These are phyloP conservation scores for Leccinum subrobustum DNA, from an alignment of 1,284 basidiomycete species.

Conservation along the genomic window DNA sequence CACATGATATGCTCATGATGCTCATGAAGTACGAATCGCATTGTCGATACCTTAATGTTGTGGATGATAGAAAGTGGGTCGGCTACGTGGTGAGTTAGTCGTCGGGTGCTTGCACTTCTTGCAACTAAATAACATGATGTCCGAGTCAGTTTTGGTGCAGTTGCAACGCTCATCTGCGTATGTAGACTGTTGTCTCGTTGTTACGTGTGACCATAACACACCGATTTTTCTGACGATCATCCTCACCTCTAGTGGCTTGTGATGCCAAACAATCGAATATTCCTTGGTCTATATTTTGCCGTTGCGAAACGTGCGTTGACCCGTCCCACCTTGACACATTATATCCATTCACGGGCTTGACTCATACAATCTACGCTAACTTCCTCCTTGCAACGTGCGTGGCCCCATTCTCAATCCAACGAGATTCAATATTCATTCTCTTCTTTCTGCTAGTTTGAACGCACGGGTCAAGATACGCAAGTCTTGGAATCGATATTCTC, in stretches of 20 bases:
- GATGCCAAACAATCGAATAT: conserved; percentile 41
- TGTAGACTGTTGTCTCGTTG: conserved; percentile 10
- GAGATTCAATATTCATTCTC: background rate
- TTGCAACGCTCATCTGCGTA: conserved; percentile 43
- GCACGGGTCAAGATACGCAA: conserved; percentile 12
- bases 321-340: background rate
- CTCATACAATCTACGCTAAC: conserved; percentile 26
- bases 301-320: conserved; percentile 43
- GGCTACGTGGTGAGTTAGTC: no score
- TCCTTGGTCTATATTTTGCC: conserved; percentile 47
- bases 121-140: background rate
- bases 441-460: conserved; percentile 17
- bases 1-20: no score
- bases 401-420: background rate
- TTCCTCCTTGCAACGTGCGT: conserved; percentile 28
- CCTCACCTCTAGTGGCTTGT: conserved; percentile 38
- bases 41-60: no score
- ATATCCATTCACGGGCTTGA: background rate
- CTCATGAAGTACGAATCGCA: no score
- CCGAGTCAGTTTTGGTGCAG: conserved; percentile 36
- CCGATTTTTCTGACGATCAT: background rate
- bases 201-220: background rate
- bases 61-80: no score
- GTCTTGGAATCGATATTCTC: background rate
- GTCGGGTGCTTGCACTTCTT: background rate